phyloP scores from a whole-genome alignment of 2,329 filamentous ascomycete species.

The Meredithiella fracta region DNA sequence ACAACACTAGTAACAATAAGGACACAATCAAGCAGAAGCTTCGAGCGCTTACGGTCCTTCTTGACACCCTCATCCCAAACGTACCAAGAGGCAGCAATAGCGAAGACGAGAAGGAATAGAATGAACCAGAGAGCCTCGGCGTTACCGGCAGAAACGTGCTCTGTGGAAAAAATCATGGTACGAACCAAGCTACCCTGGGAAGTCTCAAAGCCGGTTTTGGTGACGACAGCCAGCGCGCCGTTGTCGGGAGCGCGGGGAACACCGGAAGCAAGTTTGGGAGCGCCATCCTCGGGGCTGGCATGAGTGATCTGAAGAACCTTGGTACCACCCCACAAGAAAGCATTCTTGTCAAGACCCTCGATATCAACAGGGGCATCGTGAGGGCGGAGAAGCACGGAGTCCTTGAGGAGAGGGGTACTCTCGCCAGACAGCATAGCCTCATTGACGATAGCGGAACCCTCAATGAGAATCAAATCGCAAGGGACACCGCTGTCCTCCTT shows the following conservation, averaged over 20 bases:
- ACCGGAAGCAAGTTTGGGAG: constrained; percentile 54
- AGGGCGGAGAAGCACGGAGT: constrained; percentile 82
- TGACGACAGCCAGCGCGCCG: constrained; percentile 81
- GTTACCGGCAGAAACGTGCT: constrained; percentile 97
- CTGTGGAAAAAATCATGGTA: constrained; percentile 99
- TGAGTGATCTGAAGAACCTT: constrained; percentile 94
- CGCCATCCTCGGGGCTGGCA: constrained; percentile 59
- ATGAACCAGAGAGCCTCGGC: constrained; percentile 94
- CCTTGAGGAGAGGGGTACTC: constrained; percentile 90
- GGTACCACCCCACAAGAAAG: constrained; percentile 91
- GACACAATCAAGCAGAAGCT: constrained; percentile 90
- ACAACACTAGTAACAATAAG: constrained; percentile 97
- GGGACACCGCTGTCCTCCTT: constrained; percentile 96
- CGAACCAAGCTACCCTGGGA: constrained; percentile 94
- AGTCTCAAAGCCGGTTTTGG: constrained; percentile 97
- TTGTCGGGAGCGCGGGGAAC: constrained; percentile 79
- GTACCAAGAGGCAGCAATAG: constrained; percentile 95
- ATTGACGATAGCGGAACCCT: constrained; percentile 94
- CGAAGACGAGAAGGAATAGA: constrained; percentile 87
- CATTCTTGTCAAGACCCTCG: constrained; percentile 88
- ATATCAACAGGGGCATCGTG: constrained; percentile 64
- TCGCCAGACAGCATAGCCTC: constrained; percentile 98
- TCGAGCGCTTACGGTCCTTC: constrained; percentile 90
- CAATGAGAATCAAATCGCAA: constrained; percentile 89
- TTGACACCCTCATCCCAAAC: constrained; percentile 94